These are phyloP conservation scores for Lolium rigidum DNA, from an alignment of 176 grass and related monocot species.

Conservation along the genomic window DNA sequence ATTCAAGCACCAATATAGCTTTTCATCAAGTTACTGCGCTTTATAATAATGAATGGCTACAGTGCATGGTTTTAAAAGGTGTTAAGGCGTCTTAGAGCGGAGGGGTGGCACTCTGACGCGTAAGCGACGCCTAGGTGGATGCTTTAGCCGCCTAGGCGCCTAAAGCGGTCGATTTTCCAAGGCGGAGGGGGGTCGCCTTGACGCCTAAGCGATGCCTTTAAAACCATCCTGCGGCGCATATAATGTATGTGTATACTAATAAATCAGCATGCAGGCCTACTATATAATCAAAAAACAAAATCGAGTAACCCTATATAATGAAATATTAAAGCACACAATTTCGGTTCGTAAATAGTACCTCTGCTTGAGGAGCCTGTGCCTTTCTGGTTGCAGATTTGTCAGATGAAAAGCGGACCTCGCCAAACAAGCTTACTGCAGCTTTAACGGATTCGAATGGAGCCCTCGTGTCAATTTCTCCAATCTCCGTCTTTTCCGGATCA, in stretches of 20 bases:
- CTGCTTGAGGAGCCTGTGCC: slow-evolving; percentile 66
- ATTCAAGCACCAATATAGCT: slow-evolving; percentile 2
- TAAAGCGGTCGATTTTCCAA: too few relatives aligned
- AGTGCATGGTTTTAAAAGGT: neutral
- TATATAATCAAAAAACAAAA: neutral
- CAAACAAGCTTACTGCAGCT: slow-evolving; percentile 94
- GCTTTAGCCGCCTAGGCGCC: too few relatives aligned
- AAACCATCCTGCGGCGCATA: neutral
- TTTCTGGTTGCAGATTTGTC: slow-evolving; percentile 63
- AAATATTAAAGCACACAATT: neutral
- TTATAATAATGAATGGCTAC: neutral
- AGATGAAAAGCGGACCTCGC: slow-evolving; percentile 67
- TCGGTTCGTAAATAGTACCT: slow-evolving; percentile 50
- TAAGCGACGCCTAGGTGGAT: too few relatives aligned
- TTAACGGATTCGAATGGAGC: slow-evolving; percentile 95
- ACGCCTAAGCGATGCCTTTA: too few relatives aligned
- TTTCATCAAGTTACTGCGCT: neutral
- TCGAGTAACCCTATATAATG: neutral
- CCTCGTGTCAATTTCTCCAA: slow-evolving; percentile 89
- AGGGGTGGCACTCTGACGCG: too few relatives aligned
- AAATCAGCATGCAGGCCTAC: neutral
- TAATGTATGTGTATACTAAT: neutral
- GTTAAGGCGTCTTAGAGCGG: too few relatives aligned
- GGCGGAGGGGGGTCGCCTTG: too few relatives aligned
- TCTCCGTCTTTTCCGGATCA: slow-evolving; percentile 63